A percentile compares a stretch with the other conserved stretches of the same genome.
phyloP scores from a whole-genome alignment of 768 basidiomycete species.

The Amanita molliuscula region DNA sequence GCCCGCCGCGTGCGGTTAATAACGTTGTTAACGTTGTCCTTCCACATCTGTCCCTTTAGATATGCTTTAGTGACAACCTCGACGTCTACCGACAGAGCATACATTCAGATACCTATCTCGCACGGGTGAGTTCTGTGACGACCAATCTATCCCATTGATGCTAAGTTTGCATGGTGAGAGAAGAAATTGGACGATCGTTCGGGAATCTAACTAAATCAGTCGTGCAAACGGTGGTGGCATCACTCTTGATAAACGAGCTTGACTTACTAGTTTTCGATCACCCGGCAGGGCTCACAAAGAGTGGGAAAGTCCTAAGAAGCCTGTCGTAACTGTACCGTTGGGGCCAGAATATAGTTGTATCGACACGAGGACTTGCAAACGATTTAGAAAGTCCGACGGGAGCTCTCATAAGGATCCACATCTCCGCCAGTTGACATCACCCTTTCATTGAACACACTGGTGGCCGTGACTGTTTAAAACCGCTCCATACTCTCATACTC shows the following conservation, averaged over 20 bases:
- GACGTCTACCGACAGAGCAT: background rate
- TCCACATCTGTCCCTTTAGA: constrained; percentile 1
- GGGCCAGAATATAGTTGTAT: constrained; percentile 5
- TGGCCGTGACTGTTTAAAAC: constrained; percentile 11
- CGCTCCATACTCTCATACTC: constrained; percentile 4
- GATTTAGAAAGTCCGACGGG: constrained; percentile 30
- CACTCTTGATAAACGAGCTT: constrained; percentile 1
- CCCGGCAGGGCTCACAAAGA: background rate
- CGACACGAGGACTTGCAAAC: constrained; percentile 6
- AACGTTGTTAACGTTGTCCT: background rate
- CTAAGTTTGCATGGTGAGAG: constrained; percentile 1
- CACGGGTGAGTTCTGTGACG: background rate
- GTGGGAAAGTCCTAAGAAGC: background rate
- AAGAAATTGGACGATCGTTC: background rate
- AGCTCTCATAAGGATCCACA: constrained; percentile 32
- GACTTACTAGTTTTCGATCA: background rate
- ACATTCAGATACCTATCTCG: background rate
- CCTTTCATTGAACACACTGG: constrained; percentile 10
- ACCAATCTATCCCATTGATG: background rate
- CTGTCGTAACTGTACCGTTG: constrained; percentile 1
- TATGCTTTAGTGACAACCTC: background rate
- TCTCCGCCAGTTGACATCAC: constrained; percentile 8
- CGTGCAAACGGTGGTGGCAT: background rate
- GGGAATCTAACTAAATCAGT: constrained; percentile 6
- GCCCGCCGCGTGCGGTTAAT: constrained; percentile 2